Evolutionary conservation across 202 grass and related monocot species (phyloP).

Genomic region (Zizania palustris): DNA sequence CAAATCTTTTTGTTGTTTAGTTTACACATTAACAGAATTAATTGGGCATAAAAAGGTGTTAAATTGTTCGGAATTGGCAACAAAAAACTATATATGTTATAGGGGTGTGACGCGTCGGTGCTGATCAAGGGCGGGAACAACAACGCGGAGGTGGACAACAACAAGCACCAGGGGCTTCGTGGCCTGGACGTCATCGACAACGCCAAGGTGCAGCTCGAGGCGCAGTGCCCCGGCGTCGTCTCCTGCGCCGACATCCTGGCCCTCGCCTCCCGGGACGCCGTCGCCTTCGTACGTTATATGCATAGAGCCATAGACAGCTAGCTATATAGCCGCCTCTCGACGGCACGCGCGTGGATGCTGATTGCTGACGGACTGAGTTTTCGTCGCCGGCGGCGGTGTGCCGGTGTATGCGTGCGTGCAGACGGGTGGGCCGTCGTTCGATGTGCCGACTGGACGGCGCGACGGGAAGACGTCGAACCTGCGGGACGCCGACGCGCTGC

Average conservation of each 20-base stretch:
- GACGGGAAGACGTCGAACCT: conserved; percentile 62
- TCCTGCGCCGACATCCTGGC: conserved; percentile 81
- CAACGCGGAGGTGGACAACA: conserved; percentile 65
- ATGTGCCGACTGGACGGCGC: conserved; percentile 73
- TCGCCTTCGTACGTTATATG: conserved; percentile 47
- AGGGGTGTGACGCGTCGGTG: conserved; percentile 86
- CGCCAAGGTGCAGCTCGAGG: conserved; percentile 71
- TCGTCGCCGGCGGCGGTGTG: too few species aligned
- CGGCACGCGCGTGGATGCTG: too few species aligned
- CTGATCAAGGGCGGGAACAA: conserved; percentile 54
- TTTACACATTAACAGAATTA: too few species aligned
- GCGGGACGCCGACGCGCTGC: conserved; percentile 61
- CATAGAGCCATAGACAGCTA: background rate
- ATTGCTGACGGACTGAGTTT: too few species aligned
- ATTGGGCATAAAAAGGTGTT: too few species aligned
- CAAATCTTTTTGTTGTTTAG: too few species aligned
- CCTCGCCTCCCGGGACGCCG: conserved; percentile 71
- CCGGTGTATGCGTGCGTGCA: conserved; percentile 9
- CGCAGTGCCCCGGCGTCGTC: conserved; percentile 74
- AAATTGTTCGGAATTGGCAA: background rate
- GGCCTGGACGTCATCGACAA: conserved; percentile 69
- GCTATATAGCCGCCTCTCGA: too few species aligned
- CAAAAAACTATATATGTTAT: too few species aligned
- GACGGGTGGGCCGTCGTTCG: conserved; percentile 76
- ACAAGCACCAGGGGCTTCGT: conserved; percentile 79